Conservation (phyloP, 768 basidiomycete species). For the Tulasnella sp. region DNA sequence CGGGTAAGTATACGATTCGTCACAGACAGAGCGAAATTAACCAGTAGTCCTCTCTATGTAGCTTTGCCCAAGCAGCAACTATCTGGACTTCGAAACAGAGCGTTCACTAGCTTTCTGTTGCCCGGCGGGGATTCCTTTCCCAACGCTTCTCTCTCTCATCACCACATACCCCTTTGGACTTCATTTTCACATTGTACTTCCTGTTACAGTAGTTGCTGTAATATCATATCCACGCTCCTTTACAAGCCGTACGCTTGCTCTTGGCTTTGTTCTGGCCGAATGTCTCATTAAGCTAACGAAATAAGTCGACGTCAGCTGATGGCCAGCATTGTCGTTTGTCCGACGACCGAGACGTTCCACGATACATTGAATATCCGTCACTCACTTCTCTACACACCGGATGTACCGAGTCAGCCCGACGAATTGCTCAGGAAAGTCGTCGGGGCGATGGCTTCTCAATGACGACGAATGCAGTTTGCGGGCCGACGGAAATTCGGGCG, state of each 20-base stretch:
- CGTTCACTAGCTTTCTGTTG: neutral
- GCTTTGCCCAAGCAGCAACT: slow-evolving; percentile 6
- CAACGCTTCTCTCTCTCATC: neutral
- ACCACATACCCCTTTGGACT: too few species aligned
- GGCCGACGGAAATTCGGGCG: slow-evolving; percentile 1
- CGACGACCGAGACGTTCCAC: neutral
- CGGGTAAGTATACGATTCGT: too few species aligned
- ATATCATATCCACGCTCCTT: neutral
- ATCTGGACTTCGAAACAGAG: slow-evolving; percentile 31
- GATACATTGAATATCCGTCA: neutral
- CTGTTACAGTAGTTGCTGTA: neutral
- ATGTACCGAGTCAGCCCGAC: neutral
- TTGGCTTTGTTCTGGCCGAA: neutral
- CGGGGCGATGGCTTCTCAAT: neutral
- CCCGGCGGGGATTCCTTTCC: neutral
- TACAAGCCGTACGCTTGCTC: neutral
- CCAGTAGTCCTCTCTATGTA: neutral
- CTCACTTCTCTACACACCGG: neutral
- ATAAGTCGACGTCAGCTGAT: neutral
- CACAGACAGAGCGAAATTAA: neutral
- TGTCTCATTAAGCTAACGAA: too few species aligned
- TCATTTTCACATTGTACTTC: neutral
- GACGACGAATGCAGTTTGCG: neutral
- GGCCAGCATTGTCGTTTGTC: neutral
- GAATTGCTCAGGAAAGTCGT: neutral